phyloP scores from a whole-genome alignment of 192 early-diverging fungal species.

The Linnemannia elongata region DNA sequence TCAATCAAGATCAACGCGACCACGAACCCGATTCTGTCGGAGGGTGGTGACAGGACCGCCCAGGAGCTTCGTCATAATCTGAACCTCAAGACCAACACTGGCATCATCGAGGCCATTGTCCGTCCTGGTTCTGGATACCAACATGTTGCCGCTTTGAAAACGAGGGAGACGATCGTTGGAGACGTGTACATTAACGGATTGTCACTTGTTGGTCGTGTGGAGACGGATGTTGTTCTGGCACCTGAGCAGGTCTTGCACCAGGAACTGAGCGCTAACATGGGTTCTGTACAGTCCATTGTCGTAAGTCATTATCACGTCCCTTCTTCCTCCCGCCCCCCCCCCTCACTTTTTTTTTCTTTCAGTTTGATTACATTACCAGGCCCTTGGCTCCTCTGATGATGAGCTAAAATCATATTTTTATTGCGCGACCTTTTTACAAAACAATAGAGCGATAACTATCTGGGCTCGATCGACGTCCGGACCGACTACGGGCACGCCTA shows the following conservation, averaged over 20 bases:
- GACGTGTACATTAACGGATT: background rate
- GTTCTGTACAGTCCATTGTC: background rate
- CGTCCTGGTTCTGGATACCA: background rate
- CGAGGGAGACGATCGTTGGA: background rate
- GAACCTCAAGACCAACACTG: background rate
- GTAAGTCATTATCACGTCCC: background rate
- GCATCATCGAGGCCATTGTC: background rate
- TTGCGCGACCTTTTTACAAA: background rate
- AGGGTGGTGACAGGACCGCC: background rate
- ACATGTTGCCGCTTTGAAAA: background rate
- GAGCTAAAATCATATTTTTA: background rate
- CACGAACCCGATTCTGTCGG: background rate
- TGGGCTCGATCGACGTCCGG: conserved; percentile 4
- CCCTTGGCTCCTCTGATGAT: background rate
- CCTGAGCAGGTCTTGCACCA: background rate
- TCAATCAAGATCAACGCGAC: background rate
- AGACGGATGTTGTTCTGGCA: background rate
- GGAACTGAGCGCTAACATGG: background rate
- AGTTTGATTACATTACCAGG: background rate
- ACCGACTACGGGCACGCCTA: background rate
- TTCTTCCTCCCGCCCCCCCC: background rate
- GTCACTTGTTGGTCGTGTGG: background rate
- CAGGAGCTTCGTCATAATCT: background rate
- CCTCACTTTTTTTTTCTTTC: background rate
- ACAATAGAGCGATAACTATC: background rate